Evolutionary conservation across 225 moss, liverwort and hornwort species (phyloP), one percentile per base, ranked within the genome.

Genomic region (Polytrichum formosum): DNA sequence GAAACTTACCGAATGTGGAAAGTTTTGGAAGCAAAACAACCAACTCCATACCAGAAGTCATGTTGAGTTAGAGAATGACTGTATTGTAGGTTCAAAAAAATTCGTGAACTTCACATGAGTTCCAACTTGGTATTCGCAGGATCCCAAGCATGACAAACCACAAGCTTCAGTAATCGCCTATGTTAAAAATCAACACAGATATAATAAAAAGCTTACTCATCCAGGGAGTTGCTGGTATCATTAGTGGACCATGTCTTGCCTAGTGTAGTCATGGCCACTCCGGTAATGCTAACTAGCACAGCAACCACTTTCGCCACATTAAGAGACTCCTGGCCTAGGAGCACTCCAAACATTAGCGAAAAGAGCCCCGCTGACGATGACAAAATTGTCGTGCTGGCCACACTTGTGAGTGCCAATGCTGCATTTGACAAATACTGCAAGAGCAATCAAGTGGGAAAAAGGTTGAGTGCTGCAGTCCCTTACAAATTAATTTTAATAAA

Each of bases 221-320:
- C 78, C 70, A 79, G 79, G 72, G 90, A 69, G 28, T 84, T 80
- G 66, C 82, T 78, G 68, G 76, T 72, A 29, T 80, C 89, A 28
- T 88, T 91, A 3, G 85, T 83, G 53, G 96, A 87, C 96, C 93
- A 93, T 61, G 96, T 97, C 82, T 97, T 92, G 75, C 96, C 96
- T 69, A 93, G 81, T 56, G 96, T 97, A 55, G 96, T 97, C 96
- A 97, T 97, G 53, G 93, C 96, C 77, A 97, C 96, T 67, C 96
- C 96, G 37, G 93, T 87, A 26, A 97, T 93, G 79, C 92, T 93
- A 69, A 97, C 89, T 27, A 90, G 72, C 25, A 97, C 96, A 74
- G 96, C 96, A 63, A 93, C 80, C 28, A 83, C 92, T 86, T 97
- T 97, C 1, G 92, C 80, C 54, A 92, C 31, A 67, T 92, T 93